phyloP scores from a whole-genome alignment of 805 yeast species.

The Candida corydali region DNA sequence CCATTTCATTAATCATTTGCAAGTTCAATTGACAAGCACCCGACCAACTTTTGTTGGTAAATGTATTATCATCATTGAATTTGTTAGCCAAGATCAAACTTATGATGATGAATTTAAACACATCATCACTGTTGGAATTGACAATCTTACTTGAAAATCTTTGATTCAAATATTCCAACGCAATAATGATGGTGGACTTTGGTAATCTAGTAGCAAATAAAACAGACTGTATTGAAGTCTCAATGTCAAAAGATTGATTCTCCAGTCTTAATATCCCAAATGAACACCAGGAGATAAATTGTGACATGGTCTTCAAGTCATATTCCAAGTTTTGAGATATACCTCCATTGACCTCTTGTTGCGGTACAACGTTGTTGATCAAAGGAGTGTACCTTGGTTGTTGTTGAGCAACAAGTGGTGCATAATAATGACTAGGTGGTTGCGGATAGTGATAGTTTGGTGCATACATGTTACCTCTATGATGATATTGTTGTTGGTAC shows the following conservation, averaged over 20 bases:
- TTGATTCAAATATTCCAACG: slow-evolving; percentile 75
- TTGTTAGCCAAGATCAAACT: slow-evolving; percentile 85
- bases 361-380: background rate
- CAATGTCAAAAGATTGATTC: slow-evolving; percentile 48
- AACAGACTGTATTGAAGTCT: slow-evolving; percentile 59
- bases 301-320: slow-evolving; percentile 71
- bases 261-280: slow-evolving; percentile 55
- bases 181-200: slow-evolving; percentile 70
- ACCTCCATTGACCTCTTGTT: slow-evolving; percentile 53
- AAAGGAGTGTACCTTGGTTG: slow-evolving; percentile 4
- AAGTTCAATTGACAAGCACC: slow-evolving; percentile 86
- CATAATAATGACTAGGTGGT: background rate
- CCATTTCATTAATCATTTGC: slow-evolving; percentile 56
- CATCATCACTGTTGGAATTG: slow-evolving; percentile 26
- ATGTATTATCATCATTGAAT: slow-evolving; percentile 94
- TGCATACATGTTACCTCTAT: slow-evolving; percentile 12
- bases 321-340: slow-evolving; percentile 51
- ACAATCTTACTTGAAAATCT: slow-evolving; percentile 32
- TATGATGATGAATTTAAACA: slow-evolving; percentile 56
- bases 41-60: slow-evolving; percentile 92
- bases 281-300: slow-evolving; percentile 71
- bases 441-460: slow-evolving; percentile 19
- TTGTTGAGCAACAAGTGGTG: background rate
- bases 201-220: slow-evolving; percentile 87
- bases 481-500: slow-evolving; percentile 15